Evolutionary conservation across 495 filamentous ascomycete genomes (phyloP), one percentile per base, ranked within the genome.

Genomic region (Tetracladium marchalianum): DNA sequence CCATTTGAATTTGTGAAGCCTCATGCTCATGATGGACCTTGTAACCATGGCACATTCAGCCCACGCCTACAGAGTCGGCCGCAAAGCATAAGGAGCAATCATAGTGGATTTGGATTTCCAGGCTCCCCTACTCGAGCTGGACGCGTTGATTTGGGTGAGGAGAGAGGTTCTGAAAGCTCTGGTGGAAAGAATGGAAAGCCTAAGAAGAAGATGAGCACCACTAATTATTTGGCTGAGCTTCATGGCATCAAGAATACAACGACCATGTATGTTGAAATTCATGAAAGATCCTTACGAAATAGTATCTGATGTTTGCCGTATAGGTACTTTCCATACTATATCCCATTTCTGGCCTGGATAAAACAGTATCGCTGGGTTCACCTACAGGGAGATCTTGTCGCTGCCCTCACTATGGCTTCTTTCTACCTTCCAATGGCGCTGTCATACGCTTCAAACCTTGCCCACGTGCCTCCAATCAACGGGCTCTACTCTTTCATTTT

Each of bases 371-470:
- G 66, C 49, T 84, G 76, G 78, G 75, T 75, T 5, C 94, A 81
- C 61, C 62, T 97, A 22, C 74, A 81, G 53, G 92, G 93, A 27
- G 92, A 99, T 66, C 69, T 96, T 27, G 70, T 89, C 9, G 89
- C 92, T 11, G 77, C 85, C 38, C 62, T 97, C 43, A 96, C 92
- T 1, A 81, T 99, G 65, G 87, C 90, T 1, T 95, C 89, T 11
- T 89, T 99, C 68, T 99, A 99, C 58, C 85, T 99, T 33, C 92
- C 92, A 19, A 96, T 99, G 90, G 82, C 90, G 0, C 75, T 99
- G 22, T 96, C 90, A 4, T 75, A 89, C 48, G 88, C 90, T n/a
- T 78, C 84, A 22, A 99, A 97, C 62, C 79, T 99, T 34, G 92
- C 82, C 6, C 90, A 97, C 57, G 78, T 95, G 12, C 89, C 90